Base-by-base conservation (phyloP, 2,329 filamentous ascomycete species). In the Neonectria magnoliae region DNA sequence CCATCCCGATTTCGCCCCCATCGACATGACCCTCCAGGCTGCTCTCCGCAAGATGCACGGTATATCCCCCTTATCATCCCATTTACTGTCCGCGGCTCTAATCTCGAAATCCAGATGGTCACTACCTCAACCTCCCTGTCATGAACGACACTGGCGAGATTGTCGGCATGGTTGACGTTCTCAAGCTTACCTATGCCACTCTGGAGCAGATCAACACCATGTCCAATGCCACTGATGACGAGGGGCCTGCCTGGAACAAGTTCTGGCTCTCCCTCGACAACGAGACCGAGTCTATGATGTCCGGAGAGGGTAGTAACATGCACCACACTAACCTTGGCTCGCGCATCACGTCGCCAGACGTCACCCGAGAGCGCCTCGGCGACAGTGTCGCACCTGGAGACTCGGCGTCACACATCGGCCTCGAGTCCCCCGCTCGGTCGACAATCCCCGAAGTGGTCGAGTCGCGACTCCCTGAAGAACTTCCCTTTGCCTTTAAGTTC, bases 41-140 rank as follows among this genome's bases (percentile, higher is more conserved):
- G 96, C 96, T 75, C 88, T 99, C 59, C 91, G 96, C 74, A 99
- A 99, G 86, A 99, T 99, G 96, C 96, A 99, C 79, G 94, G 93
- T 96, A 82, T 81, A 92, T 58, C 31, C 14, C 31, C 14, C 47
- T 6, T 5, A 9, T 8, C 20, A 5, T 54, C 27, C 20, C 16
- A 44, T 22, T 10, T 31, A 44, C 47, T 47, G 25, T 42, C 20
- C n/a, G 9, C 33, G 48, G 60, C 53, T 65, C 68, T 72, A 55
- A 71, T 51, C n/a, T 51, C 69, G 54, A 76, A 67, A 33, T 54
- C 73, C 69, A 97, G 95, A 99, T 83, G 96, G 96, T 14, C 96
- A 99, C 80, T 99, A 99, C 80, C 89, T 99, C 60, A 99, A 99
- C 79, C 84, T 99, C 48, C 96, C 96, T 9, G 96, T 99, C 68